Evolutionary conservation across 169 alveolate species (phyloP).

Genomic region (Pseudocohnilembus persalinus): DNA sequence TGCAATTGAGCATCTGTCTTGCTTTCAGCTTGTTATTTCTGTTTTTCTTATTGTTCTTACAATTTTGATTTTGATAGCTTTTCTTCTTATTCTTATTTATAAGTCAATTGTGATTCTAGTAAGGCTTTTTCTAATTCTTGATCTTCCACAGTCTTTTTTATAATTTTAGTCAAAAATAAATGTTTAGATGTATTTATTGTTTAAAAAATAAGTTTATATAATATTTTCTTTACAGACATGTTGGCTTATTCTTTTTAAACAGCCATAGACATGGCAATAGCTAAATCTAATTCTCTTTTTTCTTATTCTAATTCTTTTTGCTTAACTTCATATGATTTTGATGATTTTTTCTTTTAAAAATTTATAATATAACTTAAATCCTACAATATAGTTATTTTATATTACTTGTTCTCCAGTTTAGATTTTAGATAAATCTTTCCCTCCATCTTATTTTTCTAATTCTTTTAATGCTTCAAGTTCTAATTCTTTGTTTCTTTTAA

Average conservation of each 20-base stretch:
- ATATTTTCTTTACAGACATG: background rate
- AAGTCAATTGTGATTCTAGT: background rate
- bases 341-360: no score
- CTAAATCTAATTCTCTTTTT: conserved; percentile 53
- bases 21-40: background rate
- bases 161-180: conserved; percentile 8
- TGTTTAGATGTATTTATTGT: background rate
- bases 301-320: conserved; percentile 32
- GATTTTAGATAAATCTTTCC: conserved; percentile 10
- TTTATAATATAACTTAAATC: background rate
- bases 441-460: conserved; percentile 24
- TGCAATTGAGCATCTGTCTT: no score
- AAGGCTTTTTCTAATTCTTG: conserved; percentile 2
- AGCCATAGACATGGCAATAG: conserved; percentile 52
- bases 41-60: background rate
- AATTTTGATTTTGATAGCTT: background rate
- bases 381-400: background rate
- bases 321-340: conserved; percentile 12
- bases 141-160: background rate
- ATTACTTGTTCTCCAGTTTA: background rate
- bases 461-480: conserved; percentile 62
- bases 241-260: conserved; percentile 40
- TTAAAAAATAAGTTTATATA: background rate
- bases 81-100: background rate
- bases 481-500: conserved; percentile 59